Conservation (phyloP, 306 rosid species). For the Corylus avellana region DNA sequence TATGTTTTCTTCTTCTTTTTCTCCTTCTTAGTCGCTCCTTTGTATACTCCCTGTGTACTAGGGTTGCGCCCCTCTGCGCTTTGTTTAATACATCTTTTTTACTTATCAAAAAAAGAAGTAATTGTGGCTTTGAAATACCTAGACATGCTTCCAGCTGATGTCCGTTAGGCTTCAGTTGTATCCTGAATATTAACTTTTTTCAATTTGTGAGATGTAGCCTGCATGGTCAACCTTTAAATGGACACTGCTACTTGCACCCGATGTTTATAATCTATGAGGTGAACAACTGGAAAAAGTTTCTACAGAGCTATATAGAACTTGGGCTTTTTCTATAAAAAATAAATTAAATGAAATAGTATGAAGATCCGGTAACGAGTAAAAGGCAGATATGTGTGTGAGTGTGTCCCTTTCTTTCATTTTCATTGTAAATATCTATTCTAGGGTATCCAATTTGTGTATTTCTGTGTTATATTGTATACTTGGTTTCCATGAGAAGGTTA, state of each 20-base stretch:
- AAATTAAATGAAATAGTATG: not conserved
- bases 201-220: not conserved
- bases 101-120: no score
- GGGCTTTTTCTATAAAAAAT: not conserved
- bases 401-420: not conserved
- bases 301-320: not conserved
- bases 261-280: no score
- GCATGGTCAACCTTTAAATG: not conserved
- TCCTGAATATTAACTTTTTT: not conserved
- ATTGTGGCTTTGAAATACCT: not conserved
- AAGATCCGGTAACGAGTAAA: no score
- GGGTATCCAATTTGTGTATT: no score
- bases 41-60: no score
- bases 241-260: not conserved
- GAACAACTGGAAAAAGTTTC: not conserved
- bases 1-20: no score
- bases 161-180: not conserved
- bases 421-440: not conserved
- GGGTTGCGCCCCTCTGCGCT: no score
- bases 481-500: not conserved
- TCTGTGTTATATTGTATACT: no score
- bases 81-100: no score
- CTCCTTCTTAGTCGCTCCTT: no score
- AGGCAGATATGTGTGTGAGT: not conserved
- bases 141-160: not conserved